phyloP scores from a whole-genome alignment of 352 stramenopile genomes.

The Phytophthora podocarpi region DNA sequence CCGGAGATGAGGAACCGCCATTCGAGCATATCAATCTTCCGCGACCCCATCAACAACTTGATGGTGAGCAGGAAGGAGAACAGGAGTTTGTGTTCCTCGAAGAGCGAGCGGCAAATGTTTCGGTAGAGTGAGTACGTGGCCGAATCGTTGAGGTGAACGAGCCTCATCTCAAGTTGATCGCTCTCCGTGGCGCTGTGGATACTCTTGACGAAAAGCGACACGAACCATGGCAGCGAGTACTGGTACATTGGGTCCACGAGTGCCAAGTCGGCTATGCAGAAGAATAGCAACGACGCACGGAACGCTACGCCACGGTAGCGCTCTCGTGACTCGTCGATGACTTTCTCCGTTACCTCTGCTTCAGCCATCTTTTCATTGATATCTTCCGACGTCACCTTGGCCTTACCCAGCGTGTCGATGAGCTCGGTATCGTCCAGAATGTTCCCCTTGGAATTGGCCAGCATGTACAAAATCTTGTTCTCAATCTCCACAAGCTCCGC shows the following conservation, averaged over 20 bases:
- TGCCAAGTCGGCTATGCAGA: constrained; percentile 91
- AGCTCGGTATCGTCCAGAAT: constrained; percentile 94
- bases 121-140: constrained; percentile 94
- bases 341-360: constrained; percentile 90
- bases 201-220: constrained; percentile 90
- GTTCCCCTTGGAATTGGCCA: constrained; percentile 93
- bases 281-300: constrained; percentile 91
- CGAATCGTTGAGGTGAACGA: constrained; percentile 91
- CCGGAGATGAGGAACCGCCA: constrained; percentile 95
- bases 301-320: constrained; percentile 91
- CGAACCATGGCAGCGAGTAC: constrained; percentile 95
- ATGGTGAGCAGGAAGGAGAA: constrained; percentile 94
- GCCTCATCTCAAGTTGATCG: constrained; percentile 83
- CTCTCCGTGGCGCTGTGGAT: constrained; percentile 84
- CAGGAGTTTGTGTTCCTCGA: constrained; percentile 95
- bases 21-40: constrained; percentile 88
- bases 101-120: constrained; percentile 94
- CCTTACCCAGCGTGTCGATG: constrained; percentile 91
- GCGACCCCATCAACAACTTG: constrained; percentile 77
- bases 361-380: constrained; percentile 94
- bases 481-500: constrained; percentile 93
- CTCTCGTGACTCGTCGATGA: constrained; percentile 91
- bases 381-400: constrained; percentile 92
- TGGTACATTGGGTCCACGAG: no score
- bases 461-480: constrained; percentile 94